These are phyloP conservation scores for Penicillium chermesinum DNA, from an alignment of 495 filamentous ascomycete species.

Conservation along the genomic window DNA sequence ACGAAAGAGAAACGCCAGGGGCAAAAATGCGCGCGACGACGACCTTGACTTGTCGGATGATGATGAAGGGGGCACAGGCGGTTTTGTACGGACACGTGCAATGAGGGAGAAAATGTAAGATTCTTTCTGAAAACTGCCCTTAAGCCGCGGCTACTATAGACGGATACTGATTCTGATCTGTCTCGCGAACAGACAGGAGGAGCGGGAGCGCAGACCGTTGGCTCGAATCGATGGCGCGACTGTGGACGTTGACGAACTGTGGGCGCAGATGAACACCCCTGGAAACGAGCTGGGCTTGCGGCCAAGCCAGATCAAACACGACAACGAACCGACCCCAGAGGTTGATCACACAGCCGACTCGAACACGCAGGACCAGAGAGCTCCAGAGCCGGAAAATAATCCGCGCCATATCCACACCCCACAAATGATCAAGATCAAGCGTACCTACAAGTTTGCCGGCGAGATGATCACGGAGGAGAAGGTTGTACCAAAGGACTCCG, in stretches of 20 bases:
- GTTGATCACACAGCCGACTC: constrained; percentile 10
- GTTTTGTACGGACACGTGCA: constrained; percentile 76
- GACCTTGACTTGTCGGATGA: constrained; percentile 47
- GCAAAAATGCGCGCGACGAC: constrained; percentile 45
- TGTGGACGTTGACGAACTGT: constrained; percentile 83
- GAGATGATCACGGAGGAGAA: constrained; percentile 79
- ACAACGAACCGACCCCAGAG: constrained; percentile 13
- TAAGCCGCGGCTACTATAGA: not conserved
- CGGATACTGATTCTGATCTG: constrained; percentile 6
- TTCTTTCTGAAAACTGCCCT: not conserved
- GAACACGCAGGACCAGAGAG: constrained; percentile 19
- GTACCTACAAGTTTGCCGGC: constrained; percentile 88
- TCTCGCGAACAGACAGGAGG: constrained; percentile 49
- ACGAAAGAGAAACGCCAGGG: constrained; percentile 36
- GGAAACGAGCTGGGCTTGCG: constrained; percentile 14
- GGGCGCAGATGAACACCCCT: constrained; percentile 68
- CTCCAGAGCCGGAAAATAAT: constrained; percentile 10
- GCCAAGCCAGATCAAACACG: constrained; percentile 12
- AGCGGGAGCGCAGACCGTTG: constrained; percentile 54
- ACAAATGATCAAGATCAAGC: constrained; percentile 74
- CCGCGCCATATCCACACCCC: constrained; percentile 16
- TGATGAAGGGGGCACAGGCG: constrained; percentile 66
- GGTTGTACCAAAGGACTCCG: constrained; percentile 68
- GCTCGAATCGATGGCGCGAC: constrained; percentile 64
- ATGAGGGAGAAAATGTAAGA: constrained; percentile 57